Evolutionary conservation across 2,329 filamentous ascomycete species (phyloP), one percentile per base, ranked within the genome.

Genomic region (Colletotrichum cereale): DNA sequence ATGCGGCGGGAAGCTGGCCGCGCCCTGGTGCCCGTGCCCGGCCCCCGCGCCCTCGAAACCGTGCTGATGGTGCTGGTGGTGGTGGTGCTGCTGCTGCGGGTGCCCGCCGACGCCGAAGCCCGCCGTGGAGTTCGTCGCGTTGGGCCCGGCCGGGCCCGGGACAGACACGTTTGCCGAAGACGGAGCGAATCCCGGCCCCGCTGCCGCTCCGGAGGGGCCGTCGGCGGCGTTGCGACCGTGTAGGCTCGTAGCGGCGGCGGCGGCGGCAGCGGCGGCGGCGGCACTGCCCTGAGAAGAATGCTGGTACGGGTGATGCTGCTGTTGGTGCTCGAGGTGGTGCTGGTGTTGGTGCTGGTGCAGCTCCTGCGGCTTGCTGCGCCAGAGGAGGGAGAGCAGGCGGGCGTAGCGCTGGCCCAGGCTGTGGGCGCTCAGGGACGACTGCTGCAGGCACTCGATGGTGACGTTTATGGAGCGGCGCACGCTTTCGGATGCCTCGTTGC

Each of bases 321-420:
- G 48, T 5, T 52, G 48, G 8, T 16, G 34, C n/a, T 57, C 34
- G 10, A 26, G 31, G n/a, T 29, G 24, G 14, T 50, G 36, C 2
- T 62, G 76, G 77, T 53, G 75, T 76, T 61, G 74, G 67, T 24
- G 79, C 73, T 36, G 77, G 72, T 16, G 72, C 62, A 29, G 72
- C 67, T 69, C 44, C 52, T 50, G 74, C 11, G 66, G 58, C 18
- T 69, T 73, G 68, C 79, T 86, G 38, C 87, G 83, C 90, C 89
- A 91, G 2, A 92, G 79, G 21, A 91, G 82, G 53, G 89, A 86
- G 0, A 92, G 81, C 1, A 91, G 86, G 24, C 87, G 84, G 5
- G 89, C 87, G 74, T 91, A 92, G 18, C 90, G 85, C 24, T 87
- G 86, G 1, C 89, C 90, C 26, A 91, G 86, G 72, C 90, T 87